Percentiles rank a stretch among this genome's conserved stretches.
Conservation (phyloP, 2,329 filamentous ascomycete genomes). For the Ophiocordyceps camponoti-leonardi region DNA sequence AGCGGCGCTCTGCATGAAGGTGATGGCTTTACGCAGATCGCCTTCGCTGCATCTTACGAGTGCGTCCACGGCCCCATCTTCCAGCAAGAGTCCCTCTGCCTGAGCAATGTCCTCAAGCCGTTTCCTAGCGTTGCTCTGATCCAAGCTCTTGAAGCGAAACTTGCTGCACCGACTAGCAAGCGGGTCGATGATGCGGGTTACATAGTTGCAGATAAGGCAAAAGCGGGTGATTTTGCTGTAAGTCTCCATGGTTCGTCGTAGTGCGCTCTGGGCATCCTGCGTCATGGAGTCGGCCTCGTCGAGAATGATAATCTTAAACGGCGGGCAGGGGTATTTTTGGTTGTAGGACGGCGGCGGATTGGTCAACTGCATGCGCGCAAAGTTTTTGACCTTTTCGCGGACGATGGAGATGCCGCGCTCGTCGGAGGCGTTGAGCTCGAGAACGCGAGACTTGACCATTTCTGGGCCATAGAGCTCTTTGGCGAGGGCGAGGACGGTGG, state of each 20-base stretch:
- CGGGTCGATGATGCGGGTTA: conserved; percentile 94
- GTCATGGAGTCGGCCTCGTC: conserved; percentile 99
- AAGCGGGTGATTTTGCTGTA: conserved; percentile 94
- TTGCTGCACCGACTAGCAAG: conserved; percentile 87
- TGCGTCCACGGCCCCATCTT: conserved; percentile 64
- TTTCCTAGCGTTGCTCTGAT: conserved; percentile 66
- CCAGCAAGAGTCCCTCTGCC: conserved; percentile 59
- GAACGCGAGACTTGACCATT: conserved; percentile 82
- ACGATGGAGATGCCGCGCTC: conserved; percentile 96
- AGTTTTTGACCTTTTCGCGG: conserved; percentile 94
- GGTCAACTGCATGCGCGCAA: conserved; percentile 85
- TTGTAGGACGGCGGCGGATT: conserved; percentile 57
- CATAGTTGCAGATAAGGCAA: conserved; percentile 96
- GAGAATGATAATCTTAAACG: conserved; percentile 97
- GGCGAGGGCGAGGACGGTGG: conserved; percentile 87
- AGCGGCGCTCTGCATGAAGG: conserved; percentile 88
- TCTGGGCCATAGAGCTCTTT: conserved; percentile 96
- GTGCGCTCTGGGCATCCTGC: conserved; percentile 85
- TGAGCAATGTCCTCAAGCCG: conserved; percentile 70
- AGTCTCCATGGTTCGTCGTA: conserved; percentile 94
- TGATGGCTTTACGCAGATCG: conserved; percentile 90
- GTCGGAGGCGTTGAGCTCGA: conserved; percentile 97
- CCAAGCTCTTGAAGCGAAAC: conserved; percentile 92
- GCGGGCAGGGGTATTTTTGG: conserved; percentile 72
- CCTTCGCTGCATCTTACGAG: conserved; percentile 82